phyloP scores from a whole-genome alignment of 2,329 filamentous ascomycete genomes.

The Diplodia scrobiculata region DNA sequence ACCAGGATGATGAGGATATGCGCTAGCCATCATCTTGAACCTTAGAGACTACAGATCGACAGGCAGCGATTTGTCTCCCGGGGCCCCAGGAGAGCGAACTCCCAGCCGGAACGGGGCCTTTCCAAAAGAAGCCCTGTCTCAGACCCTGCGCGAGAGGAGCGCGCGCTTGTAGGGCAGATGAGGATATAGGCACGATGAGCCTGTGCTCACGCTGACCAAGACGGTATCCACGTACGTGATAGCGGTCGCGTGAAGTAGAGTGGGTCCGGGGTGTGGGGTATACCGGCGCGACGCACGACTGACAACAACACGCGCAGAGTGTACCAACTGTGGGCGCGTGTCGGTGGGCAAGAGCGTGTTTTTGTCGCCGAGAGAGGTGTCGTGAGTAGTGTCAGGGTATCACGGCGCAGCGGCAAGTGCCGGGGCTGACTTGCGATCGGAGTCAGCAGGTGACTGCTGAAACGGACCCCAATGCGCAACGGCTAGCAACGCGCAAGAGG shows the following conservation, averaged over 20 bases:
- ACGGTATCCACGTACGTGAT: slow-evolving; percentile 23
- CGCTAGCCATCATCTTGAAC: slow-evolving; percentile 66
- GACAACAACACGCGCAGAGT: slow-evolving; percentile 7
- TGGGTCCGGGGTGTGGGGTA: slow-evolving; percentile 28
- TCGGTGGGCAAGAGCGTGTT: neutral
- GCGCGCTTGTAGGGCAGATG: neutral
- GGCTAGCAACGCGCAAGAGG: slow-evolving; percentile 14
- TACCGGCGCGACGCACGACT: slow-evolving; percentile 20
- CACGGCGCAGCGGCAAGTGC: slow-evolving; percentile 35
- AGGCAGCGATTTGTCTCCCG: slow-evolving; percentile 19
- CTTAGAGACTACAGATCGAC: slow-evolving; percentile 23
- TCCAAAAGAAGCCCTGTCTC: slow-evolving; percentile 3
- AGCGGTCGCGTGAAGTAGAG: slow-evolving; percentile 25
- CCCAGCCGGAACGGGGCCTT: slow-evolving; percentile 6
- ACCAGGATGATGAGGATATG: slow-evolving; percentile 68
- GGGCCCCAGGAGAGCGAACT: slow-evolving; percentile 17
- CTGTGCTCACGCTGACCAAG: slow-evolving; percentile 4
- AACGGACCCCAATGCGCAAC: slow-evolving; percentile 27
- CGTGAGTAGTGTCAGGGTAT: slow-evolving; percentile 27
- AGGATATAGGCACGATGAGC: slow-evolving; percentile 1
- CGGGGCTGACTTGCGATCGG: slow-evolving; percentile 36
- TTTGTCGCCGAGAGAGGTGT: slow-evolving; percentile 16
- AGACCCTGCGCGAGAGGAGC: neutral
- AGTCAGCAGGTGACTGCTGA: slow-evolving; percentile 29
- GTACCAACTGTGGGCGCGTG: neutral